These are phyloP conservation scores for Hypholoma fasciculare DNA, from an alignment of 768 basidiomycete species.

Conservation along the genomic window DNA sequence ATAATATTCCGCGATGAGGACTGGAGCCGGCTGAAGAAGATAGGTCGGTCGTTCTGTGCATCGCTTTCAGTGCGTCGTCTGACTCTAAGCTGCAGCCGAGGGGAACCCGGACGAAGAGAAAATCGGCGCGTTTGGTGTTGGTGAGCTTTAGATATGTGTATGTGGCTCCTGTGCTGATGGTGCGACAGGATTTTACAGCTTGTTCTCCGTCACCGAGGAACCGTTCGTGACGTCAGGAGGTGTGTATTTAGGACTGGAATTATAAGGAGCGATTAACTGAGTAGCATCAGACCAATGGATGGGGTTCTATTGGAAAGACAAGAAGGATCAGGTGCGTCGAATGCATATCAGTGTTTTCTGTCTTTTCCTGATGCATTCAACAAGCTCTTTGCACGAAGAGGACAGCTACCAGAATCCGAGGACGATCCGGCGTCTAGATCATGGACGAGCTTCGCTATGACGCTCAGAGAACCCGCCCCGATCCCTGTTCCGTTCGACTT, in stretches of 20 bases:
- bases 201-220: conserved; percentile 83
- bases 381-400: conserved; percentile 83
- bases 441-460: conserved; percentile 94
- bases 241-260: conserved; percentile 27
- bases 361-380: conserved; percentile 5
- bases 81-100: conserved; percentile 52
- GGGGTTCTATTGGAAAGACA: conserved; percentile 96
- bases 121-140: conserved; percentile 95
- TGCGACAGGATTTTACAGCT: conserved; percentile 54
- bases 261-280: conserved; percentile 11
- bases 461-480: conserved; percentile 74
- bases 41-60: conserved; percentile 47
- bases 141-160: conserved; percentile 32
- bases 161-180: not conserved
- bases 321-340: conserved; percentile 73
- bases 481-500: conserved; percentile 87
- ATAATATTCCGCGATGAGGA: conserved; percentile 80
- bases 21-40: conserved; percentile 89
- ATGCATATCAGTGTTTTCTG: not conserved
- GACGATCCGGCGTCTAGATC: conserved; percentile 23
- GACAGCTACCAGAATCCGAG: conserved; percentile 48
- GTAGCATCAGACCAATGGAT: conserved; percentile 73
- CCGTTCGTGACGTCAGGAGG: conserved; percentile 83
- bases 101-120: conserved; percentile 95
- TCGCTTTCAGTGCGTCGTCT: not conserved